Conservation (phyloP, 441 rosid species). For the Theobroma grandiflorum region DNA sequence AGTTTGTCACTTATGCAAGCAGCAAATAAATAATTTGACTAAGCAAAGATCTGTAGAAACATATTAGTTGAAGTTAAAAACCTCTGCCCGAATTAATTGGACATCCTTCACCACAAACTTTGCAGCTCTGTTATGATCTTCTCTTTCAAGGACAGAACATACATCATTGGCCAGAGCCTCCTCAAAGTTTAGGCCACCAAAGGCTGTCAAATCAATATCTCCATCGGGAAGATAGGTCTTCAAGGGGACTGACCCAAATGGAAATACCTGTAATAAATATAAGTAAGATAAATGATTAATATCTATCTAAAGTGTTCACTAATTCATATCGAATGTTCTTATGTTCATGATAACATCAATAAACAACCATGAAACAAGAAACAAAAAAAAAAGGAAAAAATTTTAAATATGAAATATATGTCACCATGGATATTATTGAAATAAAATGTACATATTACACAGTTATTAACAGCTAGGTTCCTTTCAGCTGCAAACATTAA, state of each 20-base stretch:
- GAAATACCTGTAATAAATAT: conserved; percentile 65
- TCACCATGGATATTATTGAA: not conserved
- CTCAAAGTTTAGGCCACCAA: conserved; percentile 64
- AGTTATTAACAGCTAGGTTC: not conserved
- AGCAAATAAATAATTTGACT: not conserved
- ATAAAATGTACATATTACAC: not conserved
- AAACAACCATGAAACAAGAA: not conserved
- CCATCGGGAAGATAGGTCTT: conserved; percentile 98
- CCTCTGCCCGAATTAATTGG: conserved; percentile 91
- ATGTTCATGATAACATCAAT: not conserved
- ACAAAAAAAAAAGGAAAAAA: not conserved
- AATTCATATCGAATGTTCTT: conserved; percentile 4
- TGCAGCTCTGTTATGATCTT: conserved; percentile 62
- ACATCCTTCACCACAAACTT: conserved; percentile 82
- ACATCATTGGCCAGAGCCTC: conserved; percentile 76
- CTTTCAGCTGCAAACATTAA: not conserved
- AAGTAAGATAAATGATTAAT: conserved; percentile 8
- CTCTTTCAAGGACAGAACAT: conserved; percentile 74
- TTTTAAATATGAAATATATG: not conserved
- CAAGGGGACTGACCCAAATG: conserved; percentile 92
- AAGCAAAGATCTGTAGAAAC: conserved; percentile 24
- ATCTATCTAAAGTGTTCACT: not conserved
- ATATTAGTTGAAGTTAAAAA: conserved; percentile 40
- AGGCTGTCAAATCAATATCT: conserved; percentile 89
- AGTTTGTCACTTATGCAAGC: not conserved